phyloP scores from a whole-genome alignment of 2,329 filamentous ascomycete genomes.

The Fusarium torreyae region DNA sequence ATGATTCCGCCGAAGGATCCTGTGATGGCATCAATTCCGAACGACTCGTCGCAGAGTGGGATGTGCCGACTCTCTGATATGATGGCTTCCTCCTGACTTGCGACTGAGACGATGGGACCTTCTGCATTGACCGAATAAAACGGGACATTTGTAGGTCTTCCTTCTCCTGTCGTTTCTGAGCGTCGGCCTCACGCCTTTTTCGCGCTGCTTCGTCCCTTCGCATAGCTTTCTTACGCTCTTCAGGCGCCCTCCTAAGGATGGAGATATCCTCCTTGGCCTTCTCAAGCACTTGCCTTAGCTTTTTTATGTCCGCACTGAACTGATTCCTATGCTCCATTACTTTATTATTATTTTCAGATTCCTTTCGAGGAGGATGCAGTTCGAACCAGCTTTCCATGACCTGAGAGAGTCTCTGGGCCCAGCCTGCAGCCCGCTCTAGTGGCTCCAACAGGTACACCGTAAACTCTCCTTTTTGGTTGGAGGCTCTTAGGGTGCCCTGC shows the following conservation, averaged over 20 bases:
- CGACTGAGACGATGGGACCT: conserved; percentile 4
- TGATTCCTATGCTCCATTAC: conserved; percentile 12
- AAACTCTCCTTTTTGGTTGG: conserved; percentile 33
- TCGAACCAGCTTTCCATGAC: conserved; percentile 27
- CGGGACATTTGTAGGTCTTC: conserved; percentile 36
- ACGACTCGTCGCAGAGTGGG: conserved; percentile 17
- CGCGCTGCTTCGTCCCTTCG: conserved; percentile 25
- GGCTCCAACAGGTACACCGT: conserved; percentile 36
- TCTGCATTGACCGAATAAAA: conserved; percentile 42
- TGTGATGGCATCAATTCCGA: not conserved
- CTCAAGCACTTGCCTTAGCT: conserved; percentile 13
- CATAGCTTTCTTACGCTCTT: conserved; percentile 7
- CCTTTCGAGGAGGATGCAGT: conserved; percentile 14
- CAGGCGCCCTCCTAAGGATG: conserved; percentile 5
- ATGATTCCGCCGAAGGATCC: conserved; percentile 17
- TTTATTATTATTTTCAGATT: not conserved
- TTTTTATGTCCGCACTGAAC: conserved; percentile 1
- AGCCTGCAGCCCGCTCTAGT: conserved; percentile 33
- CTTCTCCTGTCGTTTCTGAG: not conserved
- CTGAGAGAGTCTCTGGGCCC: conserved; percentile 36
- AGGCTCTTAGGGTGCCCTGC: not conserved
- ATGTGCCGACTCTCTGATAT: conserved; percentile 1
- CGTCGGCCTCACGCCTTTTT: conserved; percentile 14
- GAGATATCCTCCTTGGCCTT: conserved; percentile 26
- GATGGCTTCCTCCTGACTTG: not conserved